phyloP scores from a whole-genome alignment of 371 early-diverging fungal species.

The Mucor indicus region DNA sequence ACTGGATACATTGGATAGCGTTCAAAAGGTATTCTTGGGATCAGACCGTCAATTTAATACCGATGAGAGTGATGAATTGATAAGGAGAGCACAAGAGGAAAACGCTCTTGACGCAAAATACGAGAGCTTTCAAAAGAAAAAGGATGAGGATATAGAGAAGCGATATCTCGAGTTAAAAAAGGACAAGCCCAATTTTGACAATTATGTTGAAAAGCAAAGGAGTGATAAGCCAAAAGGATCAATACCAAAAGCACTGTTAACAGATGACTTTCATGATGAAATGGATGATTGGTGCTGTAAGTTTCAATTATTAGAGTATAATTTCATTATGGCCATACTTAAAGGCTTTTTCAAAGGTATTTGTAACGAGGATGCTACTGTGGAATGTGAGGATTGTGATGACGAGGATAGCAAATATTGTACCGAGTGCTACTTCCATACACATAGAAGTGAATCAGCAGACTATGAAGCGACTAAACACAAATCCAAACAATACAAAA shows the following conservation, averaged over 20 bases:
- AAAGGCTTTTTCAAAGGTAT: conserved; percentile 33
- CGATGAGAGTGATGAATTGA: conserved; percentile 34
- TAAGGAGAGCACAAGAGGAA: conserved; percentile 37
- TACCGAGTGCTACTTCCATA: conserved; percentile 51
- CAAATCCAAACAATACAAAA: conserved; percentile 8
- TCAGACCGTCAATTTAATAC: conserved; percentile 5
- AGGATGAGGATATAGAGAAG: conserved; percentile 34
- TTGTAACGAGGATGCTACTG: conserved; percentile 63
- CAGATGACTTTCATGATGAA: conserved; percentile 41
- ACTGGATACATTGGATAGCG: conserved; percentile 8
- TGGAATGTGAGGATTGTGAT: conserved; percentile 54
- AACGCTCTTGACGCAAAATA: conserved; percentile 45
- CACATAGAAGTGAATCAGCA: conserved; percentile 39
- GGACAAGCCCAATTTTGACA: conserved; percentile 4
- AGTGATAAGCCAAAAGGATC: conserved; percentile 30
- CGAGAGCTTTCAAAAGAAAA: conserved; percentile 21
- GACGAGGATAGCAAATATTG: conserved; percentile 53
- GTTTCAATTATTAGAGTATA: conserved; percentile 9
- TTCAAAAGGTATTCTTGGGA: conserved; percentile 22
- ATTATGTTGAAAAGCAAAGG: neutral
- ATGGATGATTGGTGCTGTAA: conserved; percentile 65
- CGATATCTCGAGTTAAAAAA: conserved; percentile 35
- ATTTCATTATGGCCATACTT: neutral
- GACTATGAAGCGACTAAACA: conserved; percentile 36
- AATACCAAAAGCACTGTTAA: conserved; percentile 42